Conservation (phyloP, 2,329 filamentous ascomycete genomes). For the Leptographium procerum region DNA sequence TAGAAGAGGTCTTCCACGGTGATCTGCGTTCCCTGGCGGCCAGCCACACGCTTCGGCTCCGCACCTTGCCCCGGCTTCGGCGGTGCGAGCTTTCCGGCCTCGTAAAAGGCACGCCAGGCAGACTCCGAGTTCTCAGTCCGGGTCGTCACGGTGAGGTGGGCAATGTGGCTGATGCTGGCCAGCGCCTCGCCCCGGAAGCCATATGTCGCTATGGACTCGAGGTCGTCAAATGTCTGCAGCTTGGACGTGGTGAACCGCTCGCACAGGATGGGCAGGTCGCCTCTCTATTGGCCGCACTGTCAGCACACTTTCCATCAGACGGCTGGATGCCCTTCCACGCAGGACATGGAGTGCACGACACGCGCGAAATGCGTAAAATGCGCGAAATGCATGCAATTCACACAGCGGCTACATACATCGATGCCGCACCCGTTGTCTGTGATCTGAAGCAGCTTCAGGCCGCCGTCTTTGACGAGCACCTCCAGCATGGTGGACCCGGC, state of each 20-base stretch:
- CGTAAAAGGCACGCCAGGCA: conserved; percentile 84
- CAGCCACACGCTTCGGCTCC: conserved; percentile 80
- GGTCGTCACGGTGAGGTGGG: conserved; percentile 88
- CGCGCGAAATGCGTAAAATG: too few relatives aligned
- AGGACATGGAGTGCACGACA: too few relatives aligned
- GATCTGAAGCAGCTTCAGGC: conserved; percentile 88
- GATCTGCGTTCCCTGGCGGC: conserved; percentile 84
- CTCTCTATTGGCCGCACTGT: conserved; percentile 53
- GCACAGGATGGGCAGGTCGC: conserved; percentile 83
- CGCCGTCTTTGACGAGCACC: conserved; percentile 86
- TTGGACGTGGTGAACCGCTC: conserved; percentile 97
- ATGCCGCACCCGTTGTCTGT: conserved; percentile 97
- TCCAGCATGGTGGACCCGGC: conserved; percentile 90
- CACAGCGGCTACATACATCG: conserved; percentile 44
- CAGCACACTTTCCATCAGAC: too few relatives aligned
- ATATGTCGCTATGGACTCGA: conserved; percentile 83
- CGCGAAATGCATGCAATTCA: too few relatives aligned
- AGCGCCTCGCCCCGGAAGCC: conserved; percentile 96
- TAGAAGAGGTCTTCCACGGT: conserved; percentile 96
- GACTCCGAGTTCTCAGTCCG: conserved; percentile 79
- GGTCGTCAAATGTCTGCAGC: conserved; percentile 83
- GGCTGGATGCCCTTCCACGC: too few relatives aligned
- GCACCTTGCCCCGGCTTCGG: conserved; percentile 78
- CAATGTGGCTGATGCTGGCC: conserved; percentile 96
- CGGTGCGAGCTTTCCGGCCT: conserved; percentile 68